Evolutionary conservation across 2,329 filamentous ascomycete species (phyloP).

Genomic region (Fusarium sp.): DNA sequence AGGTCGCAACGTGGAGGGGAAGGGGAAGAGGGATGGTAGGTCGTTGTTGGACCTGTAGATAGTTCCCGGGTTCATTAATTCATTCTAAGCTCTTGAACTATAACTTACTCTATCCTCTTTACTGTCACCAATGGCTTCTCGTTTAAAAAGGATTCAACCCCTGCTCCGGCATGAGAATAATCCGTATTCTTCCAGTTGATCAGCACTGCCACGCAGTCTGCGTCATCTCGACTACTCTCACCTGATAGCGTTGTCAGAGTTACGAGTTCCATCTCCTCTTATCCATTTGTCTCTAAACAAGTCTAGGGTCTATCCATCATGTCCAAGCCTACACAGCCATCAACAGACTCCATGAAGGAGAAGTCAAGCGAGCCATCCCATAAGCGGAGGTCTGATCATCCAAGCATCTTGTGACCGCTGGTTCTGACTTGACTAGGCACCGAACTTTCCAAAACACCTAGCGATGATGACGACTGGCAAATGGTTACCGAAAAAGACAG

Average conservation of each 20-base stretch:
- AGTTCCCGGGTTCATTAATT: not conserved
- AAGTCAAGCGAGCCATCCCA: not conserved
- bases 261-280: not conserved
- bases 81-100: not conserved
- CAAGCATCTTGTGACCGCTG: not conserved
- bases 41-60: constrained; percentile 17
- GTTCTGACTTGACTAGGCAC: not conserved
- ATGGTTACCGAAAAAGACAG: constrained; percentile 2
- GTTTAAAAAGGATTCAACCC: not conserved
- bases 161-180: not conserved
- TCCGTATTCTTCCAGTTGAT: not conserved
- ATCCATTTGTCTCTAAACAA: not conserved
- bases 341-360: not conserved
- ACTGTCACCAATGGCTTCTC: not conserved
- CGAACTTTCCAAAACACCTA: not conserved
- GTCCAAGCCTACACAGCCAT: not conserved
- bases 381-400: not conserved
- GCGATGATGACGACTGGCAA: constrained; percentile 21
- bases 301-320: not conserved
- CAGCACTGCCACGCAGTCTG: not conserved
- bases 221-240: not conserved
- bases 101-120: not conserved
- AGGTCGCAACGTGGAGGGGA: constrained; percentile 1
- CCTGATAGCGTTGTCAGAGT: not conserved
- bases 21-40: not conserved